phyloP scores from a whole-genome alignment of 2,329 filamentous ascomycete genomes.

The Calonectria hawksworthii region DNA sequence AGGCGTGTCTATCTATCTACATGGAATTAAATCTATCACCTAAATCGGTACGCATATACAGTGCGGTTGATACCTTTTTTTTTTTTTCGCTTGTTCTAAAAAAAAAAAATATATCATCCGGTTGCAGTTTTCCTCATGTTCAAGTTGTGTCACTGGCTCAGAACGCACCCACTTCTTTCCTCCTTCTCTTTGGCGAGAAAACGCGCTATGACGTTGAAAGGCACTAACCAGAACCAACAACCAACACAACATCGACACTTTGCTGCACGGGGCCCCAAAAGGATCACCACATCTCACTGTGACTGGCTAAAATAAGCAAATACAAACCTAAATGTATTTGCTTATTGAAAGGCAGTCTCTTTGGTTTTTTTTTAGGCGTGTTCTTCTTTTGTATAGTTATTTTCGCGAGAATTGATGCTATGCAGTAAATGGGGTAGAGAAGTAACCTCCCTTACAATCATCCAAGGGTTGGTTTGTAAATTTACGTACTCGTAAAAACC shows the following conservation, averaged over 20 bases:
- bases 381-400: too few relatives aligned
- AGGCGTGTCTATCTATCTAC: not conserved
- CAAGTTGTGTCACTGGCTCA: not conserved
- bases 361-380: too few relatives aligned
- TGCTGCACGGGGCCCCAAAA: too few relatives aligned
- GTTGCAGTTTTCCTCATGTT: not conserved
- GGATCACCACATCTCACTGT: too few relatives aligned
- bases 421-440: too few relatives aligned
- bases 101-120: not conserved
- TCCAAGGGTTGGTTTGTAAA: not conserved
- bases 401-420: too few relatives aligned
- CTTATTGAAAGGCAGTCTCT: too few relatives aligned
- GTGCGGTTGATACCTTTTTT: not conserved
- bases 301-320: too few relatives aligned
- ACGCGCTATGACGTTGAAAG: not conserved
- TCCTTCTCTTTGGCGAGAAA: not conserved
- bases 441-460: too few relatives aligned
- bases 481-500: not conserved
- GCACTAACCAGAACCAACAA: not conserved
- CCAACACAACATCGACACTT: too few relatives aligned
- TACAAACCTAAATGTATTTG: too few relatives aligned
- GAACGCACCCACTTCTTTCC: not conserved
- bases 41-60: not conserved
- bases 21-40: not conserved
- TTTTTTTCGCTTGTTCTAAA: not conserved